Evolutionary conservation across 306 rosid species (phyloP), one percentile per base, ranked within the genome.

Genomic region (Fragaria ananassa): DNA sequence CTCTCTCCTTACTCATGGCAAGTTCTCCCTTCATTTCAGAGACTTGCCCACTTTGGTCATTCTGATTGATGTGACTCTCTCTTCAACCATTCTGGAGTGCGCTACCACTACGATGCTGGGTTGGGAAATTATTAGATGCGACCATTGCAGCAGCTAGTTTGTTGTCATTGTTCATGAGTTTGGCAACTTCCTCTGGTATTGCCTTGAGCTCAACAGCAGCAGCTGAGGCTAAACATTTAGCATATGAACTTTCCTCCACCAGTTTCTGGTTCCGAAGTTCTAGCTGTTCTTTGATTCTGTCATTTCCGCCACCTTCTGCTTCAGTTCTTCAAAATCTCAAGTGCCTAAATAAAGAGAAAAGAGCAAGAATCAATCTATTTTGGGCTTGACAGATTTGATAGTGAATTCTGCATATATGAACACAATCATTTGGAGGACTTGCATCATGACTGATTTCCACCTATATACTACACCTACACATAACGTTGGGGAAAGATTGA

Each of bases 181-280:
- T 95, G 69, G 99, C 82, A 69, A 95, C 97, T 87, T 95, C 99
- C 87, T 92, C 99, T 23, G 99, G 87, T 66, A 95, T 78, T 76
- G 97, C 97, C 86, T 95, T 95, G 58, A 95, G 97, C 85, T 92
- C 99, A 71, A 95, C 97, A 6, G 97, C 99, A 19, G 99, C 99
- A 74, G 99, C 99, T 44, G 99, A 95, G 68, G 99, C 99, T 69
- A 95, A 83, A 78, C 97, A 97, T 82, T 95, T 95, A 66, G 99
- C 99, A 85, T 92, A 95, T 67, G 96, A 81, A 83, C 97, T 88
- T 83, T 95, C 99, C 76, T 95, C 99, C 76, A 96, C 97, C 67
- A 95, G 86, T 78, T 92, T 92, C 86, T 87, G 93, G 88, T 95
- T 95, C 81, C 83, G 81, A 49, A 86, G 71, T 80, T 92, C 97